phyloP scores from a whole-genome alignment of 768 basidiomycete genomes.

The Cubamyces sp. region DNA sequence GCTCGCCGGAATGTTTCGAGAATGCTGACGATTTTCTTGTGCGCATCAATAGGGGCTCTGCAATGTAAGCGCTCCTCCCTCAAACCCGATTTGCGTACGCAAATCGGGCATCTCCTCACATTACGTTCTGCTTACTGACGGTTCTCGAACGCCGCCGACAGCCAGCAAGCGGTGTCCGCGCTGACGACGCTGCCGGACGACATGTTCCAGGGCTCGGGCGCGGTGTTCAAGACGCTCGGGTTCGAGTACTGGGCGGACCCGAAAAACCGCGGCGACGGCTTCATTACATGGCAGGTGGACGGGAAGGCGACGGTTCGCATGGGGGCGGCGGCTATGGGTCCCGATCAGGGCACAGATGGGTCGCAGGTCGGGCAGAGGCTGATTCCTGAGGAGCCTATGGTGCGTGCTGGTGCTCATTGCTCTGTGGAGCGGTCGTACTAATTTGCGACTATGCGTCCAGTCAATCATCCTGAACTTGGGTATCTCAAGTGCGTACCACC shows the following conservation, averaged over 20 bases:
- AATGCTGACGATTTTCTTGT: slow-evolving; percentile 5
- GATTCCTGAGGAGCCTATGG: slow-evolving; percentile 59
- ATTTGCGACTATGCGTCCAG: slow-evolving; percentile 26
- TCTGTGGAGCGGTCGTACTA: not conserved
- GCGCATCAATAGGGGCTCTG: slow-evolving; percentile 46
- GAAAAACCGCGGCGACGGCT: slow-evolving; percentile 54
- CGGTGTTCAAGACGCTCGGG: slow-evolving; percentile 54
- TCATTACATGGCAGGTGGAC: slow-evolving; percentile 76
- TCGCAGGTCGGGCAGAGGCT: slow-evolving; percentile 62
- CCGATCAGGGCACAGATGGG: slow-evolving; percentile 45
- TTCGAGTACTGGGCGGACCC: slow-evolving; percentile 80
- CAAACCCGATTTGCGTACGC: not conserved
- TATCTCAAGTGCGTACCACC: slow-evolving; percentile 49
- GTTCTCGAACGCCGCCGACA: slow-evolving; percentile 13
- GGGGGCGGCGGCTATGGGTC: slow-evolving; percentile 57
- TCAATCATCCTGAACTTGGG: slow-evolving; percentile 65
- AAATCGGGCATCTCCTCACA: not conserved
- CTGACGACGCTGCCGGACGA: slow-evolving; percentile 52
- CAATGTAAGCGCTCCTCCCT: slow-evolving; percentile 41
- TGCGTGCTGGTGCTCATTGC: slow-evolving; percentile 17
- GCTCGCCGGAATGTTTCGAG: not conserved
- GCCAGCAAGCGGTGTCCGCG: slow-evolving; percentile 54
- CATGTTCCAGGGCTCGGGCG: slow-evolving; percentile 62
- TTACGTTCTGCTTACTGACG: not conserved
- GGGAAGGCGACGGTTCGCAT: slow-evolving; percentile 55